Conservation (phyloP, 2,329 filamentous ascomycete genomes). For the Pseudocercospora musae region DNA sequence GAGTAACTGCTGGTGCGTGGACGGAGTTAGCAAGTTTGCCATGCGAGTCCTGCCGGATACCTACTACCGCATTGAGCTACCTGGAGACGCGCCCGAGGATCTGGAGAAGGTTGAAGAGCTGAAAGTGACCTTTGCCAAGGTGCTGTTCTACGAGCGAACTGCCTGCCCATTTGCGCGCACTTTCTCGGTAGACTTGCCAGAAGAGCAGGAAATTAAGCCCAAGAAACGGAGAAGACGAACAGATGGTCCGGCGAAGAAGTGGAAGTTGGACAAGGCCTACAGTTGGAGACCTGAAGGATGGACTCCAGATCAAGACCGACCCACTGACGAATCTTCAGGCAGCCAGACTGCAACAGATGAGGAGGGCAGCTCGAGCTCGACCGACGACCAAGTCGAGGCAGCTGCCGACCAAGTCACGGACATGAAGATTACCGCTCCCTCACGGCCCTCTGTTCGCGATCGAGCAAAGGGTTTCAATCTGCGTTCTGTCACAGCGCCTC, state of each 20-base stretch:
- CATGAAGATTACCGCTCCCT: conserved; percentile 15
- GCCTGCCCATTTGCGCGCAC: conserved; percentile 77
- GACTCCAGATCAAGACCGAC: conserved; percentile 15
- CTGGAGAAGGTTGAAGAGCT: conserved; percentile 62
- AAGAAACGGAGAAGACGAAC: conserved; percentile 66
- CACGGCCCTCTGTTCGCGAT: conserved; percentile 20
- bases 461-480: conserved; percentile 21
- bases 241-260: conserved; percentile 52
- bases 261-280: conserved; percentile 44
- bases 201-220: conserved; percentile 60
- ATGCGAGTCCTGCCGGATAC: conserved; percentile 76
- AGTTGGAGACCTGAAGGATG: conserved; percentile 46
- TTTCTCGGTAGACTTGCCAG: conserved; percentile 71
- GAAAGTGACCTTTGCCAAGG: conserved; percentile 65
- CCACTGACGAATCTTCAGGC: conserved; percentile 20
- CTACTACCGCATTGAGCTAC: conserved; percentile 88
- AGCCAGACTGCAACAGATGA: conserved; percentile 21
- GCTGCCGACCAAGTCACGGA: conserved; percentile 15
- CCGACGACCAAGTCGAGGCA: conserved; percentile 17
- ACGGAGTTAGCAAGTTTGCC: conserved; percentile 80
- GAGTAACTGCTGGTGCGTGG: conserved; percentile 91
- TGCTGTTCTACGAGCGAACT: conserved; percentile 84
- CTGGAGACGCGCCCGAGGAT: conserved; percentile 62
- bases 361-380: conserved; percentile 21
- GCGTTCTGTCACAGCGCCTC: conserved; percentile 38